Base-by-base conservation (phyloP, 2,329 filamentous ascomycete genomes). In the Stagonosporopsis rhizophila region DNA sequence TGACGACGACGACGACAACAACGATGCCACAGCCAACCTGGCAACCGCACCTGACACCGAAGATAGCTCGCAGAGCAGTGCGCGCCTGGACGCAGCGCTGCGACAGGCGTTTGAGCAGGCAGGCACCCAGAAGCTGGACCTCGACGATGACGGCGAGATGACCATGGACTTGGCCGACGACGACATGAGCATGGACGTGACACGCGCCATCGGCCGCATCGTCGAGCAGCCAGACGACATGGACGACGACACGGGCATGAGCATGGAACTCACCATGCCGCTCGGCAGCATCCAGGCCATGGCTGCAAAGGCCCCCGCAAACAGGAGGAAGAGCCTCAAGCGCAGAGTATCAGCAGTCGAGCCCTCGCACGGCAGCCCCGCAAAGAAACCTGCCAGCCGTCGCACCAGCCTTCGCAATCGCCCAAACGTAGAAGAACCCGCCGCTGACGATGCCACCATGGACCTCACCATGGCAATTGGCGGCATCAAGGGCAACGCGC, bases 131-230 rank as follows among this genome's bases (percentile, higher is more conserved):
- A 84, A 81, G 3, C 80, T 91, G 7, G 83, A 85, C 7, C 79
- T 83, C 37, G 85, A 88, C 54, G 84, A 83, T 39, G 74, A 81
- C 44, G 78, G 76, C 41, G 79, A 80, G 45, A 83, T 79, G 66
- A 79, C 85, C n/a, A 80, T 82, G 75, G 79, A 82, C 15, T 70
- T 82, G 7, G 80, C 77, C 4, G 84, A 85, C 20, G 79, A 83
- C 61, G 91, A 93, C 35, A 88, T 96, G 82, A 95, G 91, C 20
- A 97, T 98, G 94, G 94, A 98, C 66, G 91, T 97, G 7, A 97
- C 94, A 2, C 87, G 86, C 51, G 91, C 87, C 8, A 81, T 96
- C 49, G 94, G 94, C 8, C 85, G 88, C 3, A 97, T 98, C 50
- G 76, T 96, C 19, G 78, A 82, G 5, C 81, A 76, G 28, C 67